Percentiles rank a stretch among this genome's conserved stretches.
These are phyloP conservation scores for Phytopythium oedochilum DNA, from an alignment of 352 stramenopile species.

Conservation along the genomic window DNA sequence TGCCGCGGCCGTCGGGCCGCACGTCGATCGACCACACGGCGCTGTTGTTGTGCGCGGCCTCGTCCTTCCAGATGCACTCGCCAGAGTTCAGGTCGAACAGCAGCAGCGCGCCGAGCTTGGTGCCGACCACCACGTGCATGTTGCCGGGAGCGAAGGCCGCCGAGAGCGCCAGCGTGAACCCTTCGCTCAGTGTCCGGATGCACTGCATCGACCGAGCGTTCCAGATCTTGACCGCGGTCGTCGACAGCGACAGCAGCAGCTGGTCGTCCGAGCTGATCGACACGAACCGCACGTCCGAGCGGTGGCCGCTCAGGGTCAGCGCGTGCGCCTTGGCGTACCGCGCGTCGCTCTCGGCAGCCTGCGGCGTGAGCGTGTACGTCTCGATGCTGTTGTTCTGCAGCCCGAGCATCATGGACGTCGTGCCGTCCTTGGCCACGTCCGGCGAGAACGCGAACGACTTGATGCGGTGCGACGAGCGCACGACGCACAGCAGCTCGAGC, in stretches of 20 bases:
- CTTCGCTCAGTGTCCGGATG: constrained; percentile 84
- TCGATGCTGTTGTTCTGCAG: constrained; percentile 92
- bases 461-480: constrained; percentile 83
- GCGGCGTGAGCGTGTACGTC: constrained; percentile 72
- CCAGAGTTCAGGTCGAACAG: constrained; percentile 95
- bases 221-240: constrained; percentile 90
- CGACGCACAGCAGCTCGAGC: constrained; percentile 79
- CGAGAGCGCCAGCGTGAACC: constrained; percentile 88
- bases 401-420: constrained; percentile 78
- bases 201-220: constrained; percentile 89
- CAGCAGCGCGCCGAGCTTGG: constrained; percentile 93
- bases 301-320: constrained; percentile 83
- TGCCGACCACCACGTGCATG: constrained; percentile 96
- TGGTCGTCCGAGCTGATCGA: constrained; percentile 87
- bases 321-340: constrained; percentile 62
- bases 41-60: constrained; percentile 88
- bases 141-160: constrained; percentile 95
- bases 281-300: constrained; percentile 89
- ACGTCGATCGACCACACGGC: constrained; percentile 98
- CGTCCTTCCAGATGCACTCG: constrained; percentile 89
- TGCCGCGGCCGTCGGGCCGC: constrained; percentile 84
- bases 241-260: constrained; percentile 87
- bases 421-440: constrained; percentile 76
- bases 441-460: constrained; percentile 87
- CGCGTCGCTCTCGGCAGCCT: constrained; percentile 51